Percentiles rank a stretch among this genome's conserved stretches.
phyloP scores from a whole-genome alignment of 2,329 filamentous ascomycete species.

The Xylaria arbuscula region DNA sequence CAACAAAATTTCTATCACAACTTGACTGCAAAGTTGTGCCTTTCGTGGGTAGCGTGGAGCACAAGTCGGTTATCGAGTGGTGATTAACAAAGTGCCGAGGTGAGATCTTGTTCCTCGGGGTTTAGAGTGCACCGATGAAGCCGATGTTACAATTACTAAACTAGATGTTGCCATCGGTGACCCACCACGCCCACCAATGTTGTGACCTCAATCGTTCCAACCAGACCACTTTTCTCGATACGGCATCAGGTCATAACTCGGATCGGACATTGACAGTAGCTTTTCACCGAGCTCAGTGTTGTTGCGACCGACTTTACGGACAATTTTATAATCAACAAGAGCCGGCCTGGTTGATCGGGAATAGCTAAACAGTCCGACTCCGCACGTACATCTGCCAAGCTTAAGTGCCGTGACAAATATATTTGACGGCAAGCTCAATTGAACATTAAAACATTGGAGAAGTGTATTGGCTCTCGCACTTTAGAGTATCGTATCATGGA shows the following conservation, averaged over 20 bases:
- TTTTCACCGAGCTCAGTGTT: slow-evolving; percentile 2
- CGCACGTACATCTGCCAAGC: slow-evolving; percentile 1
- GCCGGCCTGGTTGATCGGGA: not conserved
- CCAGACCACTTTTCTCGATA: not conserved
- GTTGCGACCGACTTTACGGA: slow-evolving; percentile 13
- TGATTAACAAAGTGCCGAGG: not conserved
- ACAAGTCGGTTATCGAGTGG: not conserved
- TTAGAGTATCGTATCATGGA: not conserved
- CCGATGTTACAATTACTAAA: slow-evolving; percentile 31
- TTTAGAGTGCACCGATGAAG: not conserved
- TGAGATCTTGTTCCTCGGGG: not conserved
- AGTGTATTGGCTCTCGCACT: not conserved
- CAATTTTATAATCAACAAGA: not conserved
- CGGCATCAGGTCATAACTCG: not conserved
- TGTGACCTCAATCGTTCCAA: not conserved
- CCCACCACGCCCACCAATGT: slow-evolving; percentile 21
- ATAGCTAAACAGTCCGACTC: slow-evolving; percentile 18
- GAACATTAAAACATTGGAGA: too few relatives aligned
- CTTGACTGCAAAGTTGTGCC: not conserved
- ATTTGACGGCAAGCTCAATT: not conserved
- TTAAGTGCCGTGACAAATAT: slow-evolving; percentile 2
- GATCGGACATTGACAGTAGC: not conserved
- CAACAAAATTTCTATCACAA: not conserved
- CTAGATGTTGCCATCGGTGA: slow-evolving; percentile 31
- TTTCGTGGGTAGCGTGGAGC: not conserved